Evolutionary conservation across 148 eudicot species (phyloP).

Genomic region (Chenopodium formosanum): DNA sequence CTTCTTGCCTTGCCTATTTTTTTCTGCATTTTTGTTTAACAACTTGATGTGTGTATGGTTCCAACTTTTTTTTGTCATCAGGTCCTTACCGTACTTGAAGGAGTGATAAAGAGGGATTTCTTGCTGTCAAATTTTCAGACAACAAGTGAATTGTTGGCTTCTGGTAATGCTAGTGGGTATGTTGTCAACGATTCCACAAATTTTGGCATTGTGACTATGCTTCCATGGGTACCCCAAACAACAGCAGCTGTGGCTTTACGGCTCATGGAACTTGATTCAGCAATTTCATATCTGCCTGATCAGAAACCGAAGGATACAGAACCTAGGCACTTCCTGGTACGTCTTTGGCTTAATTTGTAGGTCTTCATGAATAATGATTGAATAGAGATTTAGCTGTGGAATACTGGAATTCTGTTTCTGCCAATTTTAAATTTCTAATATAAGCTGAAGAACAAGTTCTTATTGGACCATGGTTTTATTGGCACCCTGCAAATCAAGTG

Average conservation of each 20-base stretch:
- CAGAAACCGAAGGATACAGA: conserved; percentile 51
- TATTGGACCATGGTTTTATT: not conserved
- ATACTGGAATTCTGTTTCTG: not conserved
- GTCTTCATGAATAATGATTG: not conserved
- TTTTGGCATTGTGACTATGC: conserved; percentile 45
- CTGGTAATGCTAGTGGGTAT: conserved; percentile 31
- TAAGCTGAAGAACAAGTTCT: too few relatives aligned
- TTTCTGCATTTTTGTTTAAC: not conserved
- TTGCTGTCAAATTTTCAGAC: conserved; percentile 57
- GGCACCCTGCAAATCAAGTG: not conserved
- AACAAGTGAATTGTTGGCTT: conserved; percentile 51
- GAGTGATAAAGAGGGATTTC: conserved; percentile 59
- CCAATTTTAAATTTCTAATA: not conserved
- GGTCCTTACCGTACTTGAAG: conserved; percentile 65
- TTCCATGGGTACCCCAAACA: conserved; percentile 91
- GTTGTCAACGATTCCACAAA: conserved; percentile 25
- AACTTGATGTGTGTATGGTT: not conserved
- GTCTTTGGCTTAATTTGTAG: conserved; percentile 23
- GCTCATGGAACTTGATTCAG: conserved; percentile 83
- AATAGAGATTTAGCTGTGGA: not conserved
- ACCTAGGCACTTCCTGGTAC: conserved; percentile 48
- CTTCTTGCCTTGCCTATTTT: not conserved
- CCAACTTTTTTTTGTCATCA: conserved; percentile 27
- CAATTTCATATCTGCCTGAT: conserved; percentile 48
- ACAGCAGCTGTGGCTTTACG: conserved; percentile 78